These are phyloP conservation scores for Pyrenula massariospora DNA, from an alignment of 495 filamentous ascomycete species.

Conservation along the genomic window DNA sequence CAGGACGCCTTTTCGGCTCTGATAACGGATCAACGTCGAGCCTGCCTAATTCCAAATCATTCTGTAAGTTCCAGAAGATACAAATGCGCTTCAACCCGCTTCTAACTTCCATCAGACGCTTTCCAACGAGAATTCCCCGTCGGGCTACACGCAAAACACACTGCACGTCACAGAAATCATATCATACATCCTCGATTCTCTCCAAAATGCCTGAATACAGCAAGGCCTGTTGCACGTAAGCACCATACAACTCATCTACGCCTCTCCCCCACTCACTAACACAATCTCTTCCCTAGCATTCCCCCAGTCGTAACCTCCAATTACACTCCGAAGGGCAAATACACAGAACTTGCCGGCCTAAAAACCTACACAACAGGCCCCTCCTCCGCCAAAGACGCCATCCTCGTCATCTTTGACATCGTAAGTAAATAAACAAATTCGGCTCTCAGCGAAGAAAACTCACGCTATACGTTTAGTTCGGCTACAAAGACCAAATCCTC, in stretches of 20 bases:
- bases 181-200: too few relatives aligned
- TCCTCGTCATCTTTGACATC: slow-evolving; percentile 35
- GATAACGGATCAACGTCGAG: background rate
- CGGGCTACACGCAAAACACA: background rate
- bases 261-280: background rate
- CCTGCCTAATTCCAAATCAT: background rate
- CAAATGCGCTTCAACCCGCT: background rate
- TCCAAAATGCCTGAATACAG: background rate
- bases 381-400: slow-evolving; percentile 36
- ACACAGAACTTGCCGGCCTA: slow-evolving; percentile 46
- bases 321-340: slow-evolving; percentile 49
- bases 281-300: slow-evolving; percentile 18
- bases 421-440: too few relatives aligned
- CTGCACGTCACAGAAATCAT: too few relatives aligned
- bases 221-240: slow-evolving; percentile 1
- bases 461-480: slow-evolving; percentile 29
- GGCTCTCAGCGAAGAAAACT: too few relatives aligned
- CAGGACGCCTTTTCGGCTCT: background rate
- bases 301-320: slow-evolving; percentile 43
- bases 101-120: background rate
- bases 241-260: too few relatives aligned
- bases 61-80: background rate
- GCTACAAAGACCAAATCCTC: slow-evolving; percentile 40
- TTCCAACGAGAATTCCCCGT: background rate
- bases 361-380: slow-evolving; percentile 50